A percentile compares a stretch with the other conserved stretches of the same genome.
Evolutionary conservation across 2,329 filamentous ascomycete species (phyloP).

Genomic region (Didymellaceae sp.): DNA sequence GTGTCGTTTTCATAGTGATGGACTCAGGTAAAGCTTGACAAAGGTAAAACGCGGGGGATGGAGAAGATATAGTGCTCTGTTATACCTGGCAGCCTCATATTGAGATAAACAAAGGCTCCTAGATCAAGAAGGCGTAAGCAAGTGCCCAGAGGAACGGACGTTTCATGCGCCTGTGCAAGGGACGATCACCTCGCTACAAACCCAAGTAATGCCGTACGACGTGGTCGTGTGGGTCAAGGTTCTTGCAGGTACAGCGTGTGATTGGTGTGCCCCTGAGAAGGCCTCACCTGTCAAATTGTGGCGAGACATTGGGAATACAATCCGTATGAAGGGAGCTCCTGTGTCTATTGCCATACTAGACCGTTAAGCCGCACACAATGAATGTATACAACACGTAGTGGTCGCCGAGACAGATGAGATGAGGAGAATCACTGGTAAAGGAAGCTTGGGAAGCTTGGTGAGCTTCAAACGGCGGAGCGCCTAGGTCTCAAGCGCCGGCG

Average conservation of each 20-base stretch:
- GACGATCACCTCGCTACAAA: conserved; percentile 14
- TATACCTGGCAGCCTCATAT: conserved; percentile 8
- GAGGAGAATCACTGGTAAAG: conserved; percentile 2
- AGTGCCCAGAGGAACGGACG: conserved; percentile 10
- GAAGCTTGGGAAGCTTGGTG: conserved; percentile 23
- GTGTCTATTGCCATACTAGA: conserved; percentile 4
- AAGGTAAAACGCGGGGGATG: neutral
- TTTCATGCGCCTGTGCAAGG: conserved; percentile 17
- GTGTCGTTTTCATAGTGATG: conserved; percentile 37
- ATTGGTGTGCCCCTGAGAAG: conserved; percentile 13
- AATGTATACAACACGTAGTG: neutral
- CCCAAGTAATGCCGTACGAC: conserved; percentile 17
- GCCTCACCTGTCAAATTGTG: conserved; percentile 5
- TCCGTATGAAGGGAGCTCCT: conserved; percentile 8
- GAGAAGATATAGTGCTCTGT: conserved; percentile 9
- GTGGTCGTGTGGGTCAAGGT: conserved; percentile 11
- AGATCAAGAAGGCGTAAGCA: conserved; percentile 24
- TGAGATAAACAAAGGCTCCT: conserved; percentile 26
- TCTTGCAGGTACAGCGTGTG: neutral
- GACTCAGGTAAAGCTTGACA: neutral
- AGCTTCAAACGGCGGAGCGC: conserved; percentile 13
- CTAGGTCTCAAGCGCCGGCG: conserved; percentile 1
- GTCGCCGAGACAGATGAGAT: conserved; percentile 3
- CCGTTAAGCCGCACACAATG: neutral
- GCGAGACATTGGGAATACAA: conserved; percentile 3